Conservation (phyloP, 2,329 filamentous ascomycete species). For the Acrodontium crateriforme region DNA sequence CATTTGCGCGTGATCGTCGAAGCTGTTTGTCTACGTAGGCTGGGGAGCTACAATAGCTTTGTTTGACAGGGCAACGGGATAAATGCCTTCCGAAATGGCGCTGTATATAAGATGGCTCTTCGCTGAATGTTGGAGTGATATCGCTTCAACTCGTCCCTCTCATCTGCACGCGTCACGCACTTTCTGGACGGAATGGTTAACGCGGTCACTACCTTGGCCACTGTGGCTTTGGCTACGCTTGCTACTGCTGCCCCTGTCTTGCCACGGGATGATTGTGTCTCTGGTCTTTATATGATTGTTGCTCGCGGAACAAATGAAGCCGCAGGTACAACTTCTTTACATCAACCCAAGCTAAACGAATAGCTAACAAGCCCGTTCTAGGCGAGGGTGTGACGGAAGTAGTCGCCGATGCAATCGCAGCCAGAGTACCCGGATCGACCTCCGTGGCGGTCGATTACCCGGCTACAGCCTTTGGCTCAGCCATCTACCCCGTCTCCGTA, state of each 20-base stretch:
- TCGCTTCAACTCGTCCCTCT: background rate
- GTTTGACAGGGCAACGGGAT: too few species aligned
- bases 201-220: constrained; percentile 5
- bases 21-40: too few species aligned
- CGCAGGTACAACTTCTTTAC: constrained; percentile 2
- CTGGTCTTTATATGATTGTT: constrained; percentile 23
- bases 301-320: constrained; percentile 23
- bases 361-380: too few species aligned
- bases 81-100: too few species aligned
- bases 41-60: too few species aligned
- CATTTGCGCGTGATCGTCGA: too few species aligned
- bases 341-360: constrained; percentile 1
- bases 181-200: constrained; percentile 2
- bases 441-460: constrained; percentile 20
- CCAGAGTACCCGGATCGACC: constrained; percentile 20
- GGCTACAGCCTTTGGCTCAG: constrained; percentile 1
- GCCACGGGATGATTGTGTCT: constrained; percentile 10
- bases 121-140: too few species aligned
- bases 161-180: too few species aligned
- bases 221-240: constrained; percentile 5
- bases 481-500: constrained; percentile 10
- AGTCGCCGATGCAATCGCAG: constrained; percentile 20
- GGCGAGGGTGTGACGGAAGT: constrained; percentile 21
- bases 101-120: too few species aligned
- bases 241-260: constrained; percentile 8